Conservation (phyloP, 1,284 basidiomycete genomes). For the Ganoderma lucidum region DNA sequence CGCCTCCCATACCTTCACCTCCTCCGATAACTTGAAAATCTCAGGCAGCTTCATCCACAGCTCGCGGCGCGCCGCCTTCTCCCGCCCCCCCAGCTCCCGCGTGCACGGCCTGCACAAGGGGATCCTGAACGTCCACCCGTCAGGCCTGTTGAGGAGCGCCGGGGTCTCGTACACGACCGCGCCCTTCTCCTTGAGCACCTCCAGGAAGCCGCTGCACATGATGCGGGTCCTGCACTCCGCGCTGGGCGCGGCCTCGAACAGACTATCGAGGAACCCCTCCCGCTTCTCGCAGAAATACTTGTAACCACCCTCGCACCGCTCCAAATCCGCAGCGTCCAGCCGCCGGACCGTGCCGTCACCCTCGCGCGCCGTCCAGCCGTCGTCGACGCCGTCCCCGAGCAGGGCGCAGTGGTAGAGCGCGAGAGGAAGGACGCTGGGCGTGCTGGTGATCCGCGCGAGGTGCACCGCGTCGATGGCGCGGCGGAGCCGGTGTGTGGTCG, state of each 20-base stretch:
- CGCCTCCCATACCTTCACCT: not conserved
- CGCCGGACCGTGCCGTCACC: not conserved
- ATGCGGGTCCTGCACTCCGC: not conserved
- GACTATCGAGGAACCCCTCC: not conserved
- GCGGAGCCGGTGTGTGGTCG: not conserved
- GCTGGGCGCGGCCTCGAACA: not conserved
- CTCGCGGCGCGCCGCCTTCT: not conserved
- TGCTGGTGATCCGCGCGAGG: constrained; percentile 12
- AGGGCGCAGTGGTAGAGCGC: constrained; percentile 15
- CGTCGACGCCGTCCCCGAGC: not conserved
- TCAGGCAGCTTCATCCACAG: constrained; percentile 1
- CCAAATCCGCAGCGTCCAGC: not conserved
- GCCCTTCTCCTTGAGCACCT: not conserved
- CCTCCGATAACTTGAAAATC: not conserved
- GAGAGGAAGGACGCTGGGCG: constrained; percentile 10
- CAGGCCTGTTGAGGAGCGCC: not conserved
- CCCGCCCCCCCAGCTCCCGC: not conserved
- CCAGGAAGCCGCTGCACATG: not conserved
- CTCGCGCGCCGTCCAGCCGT: constrained; percentile 1
- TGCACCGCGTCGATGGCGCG: constrained; percentile 9
- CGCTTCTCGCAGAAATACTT: not conserved
- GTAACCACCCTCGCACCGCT: not conserved
- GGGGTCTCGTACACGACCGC: not conserved
- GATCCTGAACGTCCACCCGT: not conserved
- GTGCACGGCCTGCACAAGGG: not conserved